Percentiles rank a stretch among this genome's conserved stretches.
phyloP scores from a whole-genome alignment of 1,284 basidiomycete genomes.

The Marasmius fiardii region DNA sequence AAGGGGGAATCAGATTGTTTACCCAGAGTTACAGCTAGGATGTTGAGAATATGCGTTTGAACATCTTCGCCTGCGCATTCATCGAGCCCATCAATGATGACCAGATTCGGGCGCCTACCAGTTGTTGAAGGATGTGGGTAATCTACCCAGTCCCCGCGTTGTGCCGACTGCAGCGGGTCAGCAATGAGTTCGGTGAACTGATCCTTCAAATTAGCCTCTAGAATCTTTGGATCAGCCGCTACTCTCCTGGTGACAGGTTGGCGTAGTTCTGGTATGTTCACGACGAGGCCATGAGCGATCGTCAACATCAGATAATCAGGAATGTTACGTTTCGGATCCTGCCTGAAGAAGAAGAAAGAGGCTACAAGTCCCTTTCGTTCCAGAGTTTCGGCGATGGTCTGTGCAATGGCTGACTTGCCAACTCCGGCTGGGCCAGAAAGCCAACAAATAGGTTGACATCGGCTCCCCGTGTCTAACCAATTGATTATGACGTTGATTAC shows the following conservation, averaged over 20 bases:
- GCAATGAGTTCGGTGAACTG: slow-evolving; percentile 3
- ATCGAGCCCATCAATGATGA: slow-evolving; percentile 8
- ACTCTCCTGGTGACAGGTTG: neutral
- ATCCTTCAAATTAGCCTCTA: neutral
- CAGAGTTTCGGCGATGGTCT: slow-evolving; percentile 13
- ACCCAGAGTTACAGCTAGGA: neutral
- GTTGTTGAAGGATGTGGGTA: neutral
- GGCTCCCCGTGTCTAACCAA: slow-evolving; percentile 8
- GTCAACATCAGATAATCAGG: slow-evolving; percentile 1
- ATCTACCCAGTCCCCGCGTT: neutral
- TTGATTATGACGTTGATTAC: slow-evolving; percentile 10
- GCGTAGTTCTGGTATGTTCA: neutral
- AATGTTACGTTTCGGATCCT: neutral
- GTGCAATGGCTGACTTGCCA: slow-evolving; percentile 20
- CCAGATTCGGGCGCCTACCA: neutral
- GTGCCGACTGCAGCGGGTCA: neutral
- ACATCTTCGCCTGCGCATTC: neutral
- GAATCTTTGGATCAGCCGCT: neutral
- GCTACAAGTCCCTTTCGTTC: slow-evolving; percentile 10
- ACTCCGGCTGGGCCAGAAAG: slow-evolving; percentile 16
- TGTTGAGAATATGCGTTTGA: neutral
- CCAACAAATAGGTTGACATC: slow-evolving; percentile 12
- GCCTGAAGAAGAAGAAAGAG: slow-evolving; percentile 17
- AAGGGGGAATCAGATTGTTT: neutral
- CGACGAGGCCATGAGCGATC: slow-evolving; percentile 4